Conservation (phyloP, 495 filamentous ascomycete species). For the Talaromyces trachyspermus region DNA sequence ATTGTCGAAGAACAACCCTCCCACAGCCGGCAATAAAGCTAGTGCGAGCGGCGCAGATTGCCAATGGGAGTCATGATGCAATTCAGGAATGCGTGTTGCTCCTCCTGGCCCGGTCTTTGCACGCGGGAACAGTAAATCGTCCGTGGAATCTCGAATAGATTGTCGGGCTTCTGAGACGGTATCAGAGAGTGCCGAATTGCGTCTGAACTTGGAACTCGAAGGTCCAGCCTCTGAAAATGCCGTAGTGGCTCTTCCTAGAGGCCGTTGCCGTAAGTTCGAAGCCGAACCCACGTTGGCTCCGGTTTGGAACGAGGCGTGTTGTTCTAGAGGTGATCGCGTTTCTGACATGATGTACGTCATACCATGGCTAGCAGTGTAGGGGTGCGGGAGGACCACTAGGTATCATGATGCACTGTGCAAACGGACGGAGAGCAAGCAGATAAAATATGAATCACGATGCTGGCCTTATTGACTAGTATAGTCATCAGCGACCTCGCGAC, state of each 20-base stretch:
- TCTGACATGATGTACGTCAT: constrained; percentile 7
- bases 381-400: too few relatives aligned
- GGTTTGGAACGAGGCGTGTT: constrained; percentile 4
- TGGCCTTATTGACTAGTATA: too few relatives aligned
- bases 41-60: constrained; percentile 72
- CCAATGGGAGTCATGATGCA: constrained; percentile 55
- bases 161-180: constrained; percentile 58
- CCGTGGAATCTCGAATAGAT: constrained; percentile 62
- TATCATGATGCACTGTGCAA: too few relatives aligned
- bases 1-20: constrained; percentile 76
- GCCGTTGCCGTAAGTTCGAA: constrained; percentile 33
- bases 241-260: constrained; percentile 34
- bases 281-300: constrained; percentile 3
- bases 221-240: constrained; percentile 24
- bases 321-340: background rate
- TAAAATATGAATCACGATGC: too few relatives aligned
- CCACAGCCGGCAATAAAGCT: constrained; percentile 77
- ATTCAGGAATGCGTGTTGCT: constrained; percentile 8
- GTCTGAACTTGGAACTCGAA: constrained; percentile 39
- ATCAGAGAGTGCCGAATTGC: constrained; percentile 71
- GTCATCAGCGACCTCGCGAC: too few relatives aligned
- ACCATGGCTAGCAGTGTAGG: too few relatives aligned
- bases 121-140: constrained; percentile 65
- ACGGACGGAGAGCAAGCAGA: too few relatives aligned
- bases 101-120: constrained; percentile 16